Evolutionary conservation across 176 grass and related monocot species (phyloP).

Genomic region (Oryza coarctata): DNA sequence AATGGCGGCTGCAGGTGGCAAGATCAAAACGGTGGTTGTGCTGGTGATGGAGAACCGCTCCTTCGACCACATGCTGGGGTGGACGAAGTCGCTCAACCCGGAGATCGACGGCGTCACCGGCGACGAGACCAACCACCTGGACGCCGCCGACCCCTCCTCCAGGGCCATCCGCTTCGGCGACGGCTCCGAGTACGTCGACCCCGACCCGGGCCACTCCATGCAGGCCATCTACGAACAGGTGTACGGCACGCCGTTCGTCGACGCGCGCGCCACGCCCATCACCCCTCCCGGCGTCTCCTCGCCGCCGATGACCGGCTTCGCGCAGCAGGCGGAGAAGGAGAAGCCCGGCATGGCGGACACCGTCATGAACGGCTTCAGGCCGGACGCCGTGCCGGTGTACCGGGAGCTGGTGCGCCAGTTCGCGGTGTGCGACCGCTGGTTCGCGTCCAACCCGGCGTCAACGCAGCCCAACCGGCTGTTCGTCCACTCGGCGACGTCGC

Average conservation of each 20-base stretch:
- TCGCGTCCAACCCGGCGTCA: conserved; percentile 73
- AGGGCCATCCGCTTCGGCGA: conserved; percentile 42
- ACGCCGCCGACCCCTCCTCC: conserved; percentile 41
- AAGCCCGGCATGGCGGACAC: conserved; percentile 53
- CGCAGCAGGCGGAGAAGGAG: conserved; percentile 80
- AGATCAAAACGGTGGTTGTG: conserved; percentile 78
- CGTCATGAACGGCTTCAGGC: conserved; percentile 75
- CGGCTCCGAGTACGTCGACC: conserved; percentile 71
- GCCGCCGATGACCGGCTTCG: conserved; percentile 79
- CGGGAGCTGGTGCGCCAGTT: conserved; percentile 57
- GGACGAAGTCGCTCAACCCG: conserved; percentile 65
- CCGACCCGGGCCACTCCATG: conserved; percentile 82
- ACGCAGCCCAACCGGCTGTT: conserved; percentile 86
- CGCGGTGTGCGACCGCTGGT: conserved; percentile 77
- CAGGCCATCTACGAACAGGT: conserved; percentile 94
- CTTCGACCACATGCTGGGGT: conserved; percentile 83
- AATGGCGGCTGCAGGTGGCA: conserved; percentile 24
- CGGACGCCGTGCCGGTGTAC: conserved; percentile 80
- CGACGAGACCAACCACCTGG: conserved; percentile 50
- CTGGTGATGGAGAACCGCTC: conserved; percentile 78
- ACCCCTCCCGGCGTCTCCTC: conserved; percentile 34
- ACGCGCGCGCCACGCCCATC: conserved; percentile 49
- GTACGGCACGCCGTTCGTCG: conserved; percentile 57
- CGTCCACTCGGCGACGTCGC: conserved; percentile 77
- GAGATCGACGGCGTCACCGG: conserved; percentile 63